Percentiles rank a stretch among this genome's conserved stretches.
These are phyloP conservation scores for Penicillium psychrofluorescens DNA, from an alignment of 495 filamentous ascomycete genomes.

Conservation along the genomic window DNA sequence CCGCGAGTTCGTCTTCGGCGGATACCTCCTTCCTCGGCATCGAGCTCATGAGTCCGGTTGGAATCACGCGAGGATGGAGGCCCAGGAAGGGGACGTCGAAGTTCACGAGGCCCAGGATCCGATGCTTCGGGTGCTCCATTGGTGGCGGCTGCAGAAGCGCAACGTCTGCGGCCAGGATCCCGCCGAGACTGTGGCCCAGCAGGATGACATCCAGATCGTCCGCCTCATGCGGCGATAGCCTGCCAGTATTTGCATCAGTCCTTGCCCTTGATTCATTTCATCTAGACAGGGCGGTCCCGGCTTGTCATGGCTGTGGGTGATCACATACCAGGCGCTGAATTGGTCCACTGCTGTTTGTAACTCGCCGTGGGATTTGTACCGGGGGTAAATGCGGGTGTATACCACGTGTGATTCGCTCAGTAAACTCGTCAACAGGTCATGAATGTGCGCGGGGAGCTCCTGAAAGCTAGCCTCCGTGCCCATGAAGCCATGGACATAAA, in stretches of 20 bases:
- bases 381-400: slow-evolving; percentile 87
- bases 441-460: slow-evolving; percentile 81
- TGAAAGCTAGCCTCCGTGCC: slow-evolving; percentile 84
- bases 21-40: slow-evolving; percentile 49
- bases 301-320: neutral
- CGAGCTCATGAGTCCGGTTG: slow-evolving; percentile 68
- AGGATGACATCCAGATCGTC: slow-evolving; percentile 71
- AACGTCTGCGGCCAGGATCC: slow-evolving; percentile 74
- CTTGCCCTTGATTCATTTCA: neutral
- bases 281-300: neutral
- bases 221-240: slow-evolving; percentile 71
- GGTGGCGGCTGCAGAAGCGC: slow-evolving; percentile 44
- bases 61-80: slow-evolving; percentile 81
- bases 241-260: slow-evolving; percentile 18
- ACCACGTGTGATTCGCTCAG: slow-evolving; percentile 68
- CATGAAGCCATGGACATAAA: slow-evolving; percentile 93
- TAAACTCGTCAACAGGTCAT: slow-evolving; percentile 62
- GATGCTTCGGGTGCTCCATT: slow-evolving; percentile 41
- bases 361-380: slow-evolving; percentile 74
- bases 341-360: slow-evolving; percentile 68
- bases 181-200: slow-evolving; percentile 87
- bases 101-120: slow-evolving; percentile 74
- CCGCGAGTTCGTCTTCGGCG: slow-evolving; percentile 19
- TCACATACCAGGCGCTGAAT: slow-evolving; percentile 68
- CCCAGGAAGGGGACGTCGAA: slow-evolving; percentile 85